phyloP scores from a whole-genome alignment of 345 rosid genomes.

The Triadica sebifera region DNA sequence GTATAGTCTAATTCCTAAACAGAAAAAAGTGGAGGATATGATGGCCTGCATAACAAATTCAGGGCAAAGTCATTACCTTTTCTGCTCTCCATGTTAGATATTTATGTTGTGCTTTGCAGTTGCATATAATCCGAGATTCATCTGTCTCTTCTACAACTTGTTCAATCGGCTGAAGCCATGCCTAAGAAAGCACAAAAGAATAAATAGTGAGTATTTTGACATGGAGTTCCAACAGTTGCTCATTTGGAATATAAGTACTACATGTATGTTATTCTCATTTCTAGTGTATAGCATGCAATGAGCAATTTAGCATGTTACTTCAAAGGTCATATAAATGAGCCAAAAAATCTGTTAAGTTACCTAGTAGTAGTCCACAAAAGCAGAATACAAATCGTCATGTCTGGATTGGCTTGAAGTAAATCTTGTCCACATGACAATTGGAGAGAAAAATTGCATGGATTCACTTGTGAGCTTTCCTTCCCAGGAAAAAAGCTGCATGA shows the following conservation, averaged over 20 bases:
- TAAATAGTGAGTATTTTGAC: neutral
- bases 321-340: neutral
- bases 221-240: neutral
- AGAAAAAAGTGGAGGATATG: neutral
- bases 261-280: neutral
- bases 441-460: conserved; percentile 72
- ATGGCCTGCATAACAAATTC: neutral
- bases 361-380: conserved; percentile 68
- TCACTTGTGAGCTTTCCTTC: conserved; percentile 93
- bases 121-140: conserved; percentile 34
- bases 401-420: conserved; percentile 44
- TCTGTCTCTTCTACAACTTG: conserved; percentile 42
- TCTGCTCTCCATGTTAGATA: conserved; percentile 73
- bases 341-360: conserved; percentile 20
- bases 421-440: conserved; percentile 70
- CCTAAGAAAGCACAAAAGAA: conserved; percentile 37
- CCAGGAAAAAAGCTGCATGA: conserved; percentile 93
- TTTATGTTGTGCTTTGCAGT: conserved; percentile 61
- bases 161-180: conserved; percentile 56
- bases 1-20: neutral
- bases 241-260: neutral
- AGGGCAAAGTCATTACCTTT: conserved; percentile 40
- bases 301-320: neutral
- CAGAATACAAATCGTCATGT: conserved; percentile 45
- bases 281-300: neutral